These are phyloP conservation scores for Endoconidiophora polonica DNA, from an alignment of 2,329 filamentous ascomycete genomes.

Conservation along the genomic window DNA sequence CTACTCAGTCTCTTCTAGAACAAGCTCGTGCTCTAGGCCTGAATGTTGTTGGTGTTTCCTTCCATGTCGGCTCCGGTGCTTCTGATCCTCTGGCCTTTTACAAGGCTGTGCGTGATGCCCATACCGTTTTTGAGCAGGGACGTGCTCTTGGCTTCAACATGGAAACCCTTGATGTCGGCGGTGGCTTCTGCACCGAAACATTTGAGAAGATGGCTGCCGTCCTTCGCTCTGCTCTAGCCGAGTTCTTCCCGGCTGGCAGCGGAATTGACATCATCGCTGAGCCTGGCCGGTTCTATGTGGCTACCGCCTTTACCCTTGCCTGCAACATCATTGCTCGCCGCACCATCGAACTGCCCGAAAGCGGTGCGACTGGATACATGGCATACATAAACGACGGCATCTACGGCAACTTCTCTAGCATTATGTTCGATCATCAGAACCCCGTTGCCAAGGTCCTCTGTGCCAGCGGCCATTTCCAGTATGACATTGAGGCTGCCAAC, in stretches of 20 bases:
- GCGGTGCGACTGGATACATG: slow-evolving; percentile 68
- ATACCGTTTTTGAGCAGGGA: slow-evolving; percentile 76
- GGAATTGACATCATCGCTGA: slow-evolving; percentile 81
- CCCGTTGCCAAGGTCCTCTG: slow-evolving; percentile 70
- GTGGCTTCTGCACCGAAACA: slow-evolving; percentile 77
- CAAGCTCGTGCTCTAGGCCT: slow-evolving; percentile 69
- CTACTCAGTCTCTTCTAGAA: slow-evolving; percentile 57
- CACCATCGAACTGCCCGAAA: slow-evolving; percentile 56
- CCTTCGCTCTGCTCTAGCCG: slow-evolving; percentile 63
- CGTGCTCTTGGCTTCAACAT: slow-evolving; percentile 59
- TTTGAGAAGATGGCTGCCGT: slow-evolving; percentile 83
- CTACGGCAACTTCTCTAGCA: slow-evolving; percentile 97
- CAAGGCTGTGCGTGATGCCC: slow-evolving; percentile 80
- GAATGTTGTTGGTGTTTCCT: slow-evolving; percentile 89
- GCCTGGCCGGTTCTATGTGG: slow-evolving; percentile 91
- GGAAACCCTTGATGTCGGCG: slow-evolving; percentile 82
- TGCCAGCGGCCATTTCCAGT: slow-evolving; percentile 38
- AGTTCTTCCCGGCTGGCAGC: slow-evolving; percentile 61
- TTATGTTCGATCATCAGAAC: slow-evolving; percentile 97
- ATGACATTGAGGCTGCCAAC: slow-evolving; percentile 36
- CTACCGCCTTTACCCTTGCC: slow-evolving; percentile 81
- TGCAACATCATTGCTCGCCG: slow-evolving; percentile 93
- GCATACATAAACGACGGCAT: slow-evolving; percentile 94
- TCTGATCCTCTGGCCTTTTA: slow-evolving; percentile 84
- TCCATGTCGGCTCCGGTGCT: slow-evolving; percentile 93